Evolutionary conservation across 2,329 filamentous ascomycete genomes (phyloP), one percentile per base, ranked within the genome.

Genomic region (Neoscytalidium dimidiatum): DNA sequence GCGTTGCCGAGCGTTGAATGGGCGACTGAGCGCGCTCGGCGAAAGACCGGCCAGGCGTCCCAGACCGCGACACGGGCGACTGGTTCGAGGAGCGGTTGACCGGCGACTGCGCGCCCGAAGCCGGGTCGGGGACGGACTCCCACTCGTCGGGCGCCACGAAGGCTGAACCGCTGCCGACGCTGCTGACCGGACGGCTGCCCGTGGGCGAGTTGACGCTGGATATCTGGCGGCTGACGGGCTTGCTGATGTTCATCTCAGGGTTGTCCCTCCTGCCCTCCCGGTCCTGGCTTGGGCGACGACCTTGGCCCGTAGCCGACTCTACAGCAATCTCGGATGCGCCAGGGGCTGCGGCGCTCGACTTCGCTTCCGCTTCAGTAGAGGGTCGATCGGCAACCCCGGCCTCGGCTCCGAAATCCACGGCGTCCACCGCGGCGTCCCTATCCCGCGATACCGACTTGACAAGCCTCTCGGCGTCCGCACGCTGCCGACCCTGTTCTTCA

Each of bases 81-180:
- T 60, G 56, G 56, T 31, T 60, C 23, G 46, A 5, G 8, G 56
- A 44, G 23, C 56, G 56, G 28, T 44, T 60, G 13, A 60, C 56
- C 7, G 56, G 56, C 35, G 56, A 60, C 6, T 28, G 3, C 1
- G 29, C 49, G 17, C 41, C 41, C 5, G 41, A 43, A 23, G 48
- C 49, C 14, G 51, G 61, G 8, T 52, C 43, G 21, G 61, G 61
- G 19, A 64, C 48, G 5, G 48, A 46, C 14, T 64, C 61, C 61
- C 61, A 64, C 38, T 64, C 61, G 14, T 64, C 61, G 4, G 61
- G 61, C 9, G 61, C 44, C 26, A 64, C 61, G 26, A 64, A 64
- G 23, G 49, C 29, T 8, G 41, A 60, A n/a, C 38, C 38, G 56
- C 38, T 60, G 56, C 56, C 56, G 26, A 60, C 28, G 38, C 61